Percentiles rank a stretch among this genome's conserved stretches.
Conservation (phyloP, 1,284 basidiomycete species). For the Cryptococcus sp. region DNA sequence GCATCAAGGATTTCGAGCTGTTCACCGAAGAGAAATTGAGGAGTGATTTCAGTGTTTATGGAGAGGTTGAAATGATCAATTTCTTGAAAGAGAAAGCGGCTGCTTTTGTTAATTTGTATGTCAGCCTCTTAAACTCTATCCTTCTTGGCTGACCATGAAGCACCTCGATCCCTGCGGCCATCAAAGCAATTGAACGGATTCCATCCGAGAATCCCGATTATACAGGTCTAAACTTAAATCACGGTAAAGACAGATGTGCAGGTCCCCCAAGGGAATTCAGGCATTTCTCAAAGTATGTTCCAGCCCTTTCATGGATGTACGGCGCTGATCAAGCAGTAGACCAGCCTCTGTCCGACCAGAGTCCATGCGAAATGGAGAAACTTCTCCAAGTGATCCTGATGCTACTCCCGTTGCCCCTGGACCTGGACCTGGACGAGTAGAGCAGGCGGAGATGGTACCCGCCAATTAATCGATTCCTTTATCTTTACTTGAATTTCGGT, state of each 20-base stretch:
- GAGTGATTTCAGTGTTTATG: conserved; percentile 84
- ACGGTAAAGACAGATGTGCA: conserved; percentile 92
- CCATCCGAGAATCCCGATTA: conserved; percentile 76
- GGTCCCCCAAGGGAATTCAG: conserved; percentile 27
- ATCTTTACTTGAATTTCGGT: too few relatives aligned
- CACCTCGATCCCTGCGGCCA: conserved; percentile 83
- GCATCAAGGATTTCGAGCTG: conserved; percentile 83
- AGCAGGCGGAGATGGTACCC: too few relatives aligned
- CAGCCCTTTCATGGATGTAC: too few relatives aligned
- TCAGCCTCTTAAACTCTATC: too few relatives aligned
- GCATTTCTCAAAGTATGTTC: neutral
- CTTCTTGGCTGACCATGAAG: conserved; percentile 15
- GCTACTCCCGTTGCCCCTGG: too few relatives aligned
- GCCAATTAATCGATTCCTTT: too few relatives aligned
- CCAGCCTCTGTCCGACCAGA: neutral
- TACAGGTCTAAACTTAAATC: conserved; percentile 72
- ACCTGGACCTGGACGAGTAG: too few relatives aligned
- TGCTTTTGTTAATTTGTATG: conserved; percentile 82
- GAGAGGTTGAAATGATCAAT: conserved; percentile 90
- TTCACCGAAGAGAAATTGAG: conserved; percentile 81
- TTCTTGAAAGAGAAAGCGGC: conserved; percentile 94
- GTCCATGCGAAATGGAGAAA: neutral
- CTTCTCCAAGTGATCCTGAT: too few relatives aligned
- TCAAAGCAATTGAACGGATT: conserved; percentile 90
- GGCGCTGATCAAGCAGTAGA: neutral